Base-by-base conservation (phyloP, 2,329 filamentous ascomycete species). In the Plectosphaerella plurivora region DNA sequence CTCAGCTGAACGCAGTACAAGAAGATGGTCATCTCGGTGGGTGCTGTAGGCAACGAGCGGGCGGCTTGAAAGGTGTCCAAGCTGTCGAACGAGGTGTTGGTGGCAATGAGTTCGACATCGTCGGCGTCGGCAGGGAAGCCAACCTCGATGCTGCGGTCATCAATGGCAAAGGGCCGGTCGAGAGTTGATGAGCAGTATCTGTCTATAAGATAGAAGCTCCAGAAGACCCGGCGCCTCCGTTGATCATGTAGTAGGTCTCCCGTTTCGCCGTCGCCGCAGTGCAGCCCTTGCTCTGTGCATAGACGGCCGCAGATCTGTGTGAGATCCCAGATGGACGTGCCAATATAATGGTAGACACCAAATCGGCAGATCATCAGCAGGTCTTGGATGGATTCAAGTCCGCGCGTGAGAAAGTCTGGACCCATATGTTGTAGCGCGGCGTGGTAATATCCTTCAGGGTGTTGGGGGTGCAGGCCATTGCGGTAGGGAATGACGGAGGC, bases 141-240 rank as follows among this genome's bases (percentile, higher is more conserved):
- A 8, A 72, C 61, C 3, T 61, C 57, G 24, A 75, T 73, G 18
- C 72, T 68, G 16, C 59, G 53, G 50, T 75, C 73, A 1, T 64
- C 58, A 6, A 75, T 71, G 1, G 72, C 68, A 51, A 72, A 73
- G 0, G 72, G 72, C 2, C 73, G 67, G 35, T 66, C 68, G 1
- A 75, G 59, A 2, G 69, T 71, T 0, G 65, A 67, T 2, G 73
- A 75, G 53, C 68, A 74, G 44, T 75, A 74, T 16, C 72, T 61
- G 52, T 74, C 72, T 14, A 74, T 67, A n/a, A 73, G 63, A 49
- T 75, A 75, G 55, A 68, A 72, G 39, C 72, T 64, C 73, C 73
- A 75, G 55, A 75, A 76, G 1, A 75, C 65, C 2, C 72, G 60
- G 1, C 71, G 64, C 35, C 61, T 63, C 14, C 69, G 61, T 45